phyloP scores from a whole-genome alignment of 768 basidiomycete species.

The Kwoniella botswanensis region DNA sequence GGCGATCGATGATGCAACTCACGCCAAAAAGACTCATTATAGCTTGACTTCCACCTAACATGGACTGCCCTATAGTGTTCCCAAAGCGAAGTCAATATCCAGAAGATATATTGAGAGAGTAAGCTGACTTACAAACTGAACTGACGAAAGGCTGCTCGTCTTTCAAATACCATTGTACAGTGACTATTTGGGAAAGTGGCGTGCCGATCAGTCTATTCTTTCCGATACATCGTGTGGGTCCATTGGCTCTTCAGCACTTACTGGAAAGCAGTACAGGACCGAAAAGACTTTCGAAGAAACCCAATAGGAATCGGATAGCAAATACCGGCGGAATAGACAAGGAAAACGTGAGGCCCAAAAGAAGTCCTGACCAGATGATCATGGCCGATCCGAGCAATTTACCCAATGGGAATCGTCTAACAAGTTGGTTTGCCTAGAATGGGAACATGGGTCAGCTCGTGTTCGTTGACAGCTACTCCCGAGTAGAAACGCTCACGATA shows the following conservation, averaged over 20 bases:
- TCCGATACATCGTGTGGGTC: background rate
- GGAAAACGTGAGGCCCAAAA: slow-evolving; percentile 37
- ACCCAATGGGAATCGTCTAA: slow-evolving; percentile 35
- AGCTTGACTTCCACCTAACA: background rate
- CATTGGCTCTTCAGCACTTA: slow-evolving; percentile 2
- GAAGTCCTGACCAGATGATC: slow-evolving; percentile 33
- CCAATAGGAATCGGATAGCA: slow-evolving; percentile 38
- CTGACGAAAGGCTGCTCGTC: slow-evolving; percentile 39
- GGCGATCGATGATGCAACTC: no score
- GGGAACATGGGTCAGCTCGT: background rate
- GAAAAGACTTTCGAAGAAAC: slow-evolving; percentile 42
- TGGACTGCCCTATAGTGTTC: no score
- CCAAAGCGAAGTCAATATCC: no score
- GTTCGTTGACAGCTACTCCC: no score
- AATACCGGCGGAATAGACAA: slow-evolving; percentile 28
- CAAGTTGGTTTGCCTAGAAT: slow-evolving; percentile 37
- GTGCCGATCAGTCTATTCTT: background rate
- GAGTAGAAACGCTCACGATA: slow-evolving; percentile 20
- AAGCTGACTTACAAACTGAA: slow-evolving; percentile 27
- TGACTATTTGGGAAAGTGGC: slow-evolving; percentile 20
- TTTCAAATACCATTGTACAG: slow-evolving; percentile 40
- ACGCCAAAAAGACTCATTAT: background rate
- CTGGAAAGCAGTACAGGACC: slow-evolving; percentile 33
- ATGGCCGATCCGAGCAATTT: slow-evolving; percentile 38
- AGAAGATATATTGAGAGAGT: no score